A percentile compares a stretch with the other conserved stretches of the same genome.
Evolutionary conservation across 2,329 filamentous ascomycete species (phyloP).

Genomic region (Shiraia sp.): DNA sequence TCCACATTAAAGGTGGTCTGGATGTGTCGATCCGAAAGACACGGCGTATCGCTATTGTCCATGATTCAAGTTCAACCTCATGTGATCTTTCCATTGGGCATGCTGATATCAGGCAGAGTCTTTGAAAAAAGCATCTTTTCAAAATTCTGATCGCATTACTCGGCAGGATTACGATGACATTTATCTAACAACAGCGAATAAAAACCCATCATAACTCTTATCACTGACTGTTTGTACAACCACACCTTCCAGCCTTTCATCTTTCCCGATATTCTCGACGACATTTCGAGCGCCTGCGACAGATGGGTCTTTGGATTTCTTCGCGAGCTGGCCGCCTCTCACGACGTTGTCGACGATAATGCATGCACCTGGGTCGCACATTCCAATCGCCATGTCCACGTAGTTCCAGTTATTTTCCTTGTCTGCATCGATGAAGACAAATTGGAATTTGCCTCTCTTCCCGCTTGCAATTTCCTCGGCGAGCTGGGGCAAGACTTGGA

Average conservation of each 20-base stretch:
- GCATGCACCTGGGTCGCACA: slow-evolving; percentile 47
- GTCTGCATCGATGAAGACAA: slow-evolving; percentile 60
- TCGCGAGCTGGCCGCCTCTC: slow-evolving; percentile 43
- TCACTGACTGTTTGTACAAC: slow-evolving; percentile 53
- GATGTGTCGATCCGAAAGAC: no score
- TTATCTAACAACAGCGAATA: slow-evolving; percentile 47
- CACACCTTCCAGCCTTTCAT: slow-evolving; percentile 48
- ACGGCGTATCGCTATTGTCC: no score
- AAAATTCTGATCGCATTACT: no score
- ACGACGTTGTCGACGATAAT: slow-evolving; percentile 60
- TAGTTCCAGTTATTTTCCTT: slow-evolving; percentile 56
- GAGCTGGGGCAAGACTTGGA: slow-evolving; percentile 50
- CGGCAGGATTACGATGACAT: slow-evolving; percentile 10
- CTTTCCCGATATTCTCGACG: slow-evolving; percentile 49
- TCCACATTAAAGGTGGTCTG: no score
- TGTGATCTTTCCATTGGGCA: no score
- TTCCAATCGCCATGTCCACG: slow-evolving; percentile 51
- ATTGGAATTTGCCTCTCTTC: slow-evolving; percentile 49
- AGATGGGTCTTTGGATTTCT: slow-evolving; percentile 26
- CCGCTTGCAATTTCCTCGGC: slow-evolving; percentile 46
- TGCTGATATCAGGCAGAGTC: no score
- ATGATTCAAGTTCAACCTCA: no score
- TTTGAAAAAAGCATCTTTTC: no score
- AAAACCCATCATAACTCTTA: slow-evolving; percentile 54
- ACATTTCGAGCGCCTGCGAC: slow-evolving; percentile 42